Percentiles rank a stretch among this genome's conserved stretches.
Conservation (phyloP, 345 rosid genomes). For the Camelina neglecta region DNA sequence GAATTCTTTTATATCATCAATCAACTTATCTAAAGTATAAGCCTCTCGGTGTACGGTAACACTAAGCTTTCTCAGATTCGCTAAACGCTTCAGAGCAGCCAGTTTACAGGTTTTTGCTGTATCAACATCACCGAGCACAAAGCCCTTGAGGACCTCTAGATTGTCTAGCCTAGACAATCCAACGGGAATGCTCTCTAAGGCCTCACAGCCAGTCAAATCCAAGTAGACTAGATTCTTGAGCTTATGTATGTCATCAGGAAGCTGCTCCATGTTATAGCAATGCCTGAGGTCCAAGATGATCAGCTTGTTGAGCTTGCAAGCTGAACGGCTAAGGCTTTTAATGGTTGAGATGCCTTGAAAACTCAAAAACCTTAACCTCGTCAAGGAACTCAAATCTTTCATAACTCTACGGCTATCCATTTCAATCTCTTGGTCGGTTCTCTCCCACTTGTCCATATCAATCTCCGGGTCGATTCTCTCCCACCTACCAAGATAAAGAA, state of each 20-base stretch:
- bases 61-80: not conserved
- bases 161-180: not conserved
- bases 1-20: not conserved
- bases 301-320: not conserved
- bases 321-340: not conserved
- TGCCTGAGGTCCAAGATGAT: not conserved
- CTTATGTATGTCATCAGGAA: not conserved
- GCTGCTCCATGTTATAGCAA: not conserved
- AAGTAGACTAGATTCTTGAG: not conserved
- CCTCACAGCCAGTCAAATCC: slow-evolving; percentile 1
- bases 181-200: not conserved
- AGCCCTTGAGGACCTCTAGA: not conserved
- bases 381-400: not conserved
- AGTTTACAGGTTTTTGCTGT: not conserved
- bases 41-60: not conserved
- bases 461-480: not conserved
- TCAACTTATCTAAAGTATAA: not conserved
- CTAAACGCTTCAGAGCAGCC: not conserved
- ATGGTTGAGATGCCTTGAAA: not conserved
- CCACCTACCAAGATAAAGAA: not conserved
- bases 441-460: not conserved
- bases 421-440: not conserved
- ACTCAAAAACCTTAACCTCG: not conserved
- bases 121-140: not conserved
- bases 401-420: not conserved